phyloP scores from a whole-genome alignment of 2,329 filamentous ascomycete species.

The Fragosphaeria purpurea region DNA sequence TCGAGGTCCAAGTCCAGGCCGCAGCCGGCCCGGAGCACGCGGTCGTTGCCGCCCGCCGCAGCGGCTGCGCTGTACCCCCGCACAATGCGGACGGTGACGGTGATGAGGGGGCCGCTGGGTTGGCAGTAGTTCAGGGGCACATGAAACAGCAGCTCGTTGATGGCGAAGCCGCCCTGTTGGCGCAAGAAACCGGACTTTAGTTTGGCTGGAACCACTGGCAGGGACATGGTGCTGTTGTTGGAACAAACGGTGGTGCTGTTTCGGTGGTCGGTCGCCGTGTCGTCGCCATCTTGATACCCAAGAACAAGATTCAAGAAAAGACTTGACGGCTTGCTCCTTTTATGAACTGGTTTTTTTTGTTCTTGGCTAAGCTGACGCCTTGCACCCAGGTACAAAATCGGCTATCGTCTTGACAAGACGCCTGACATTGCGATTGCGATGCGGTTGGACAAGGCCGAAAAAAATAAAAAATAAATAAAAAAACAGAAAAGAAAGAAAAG shows the following conservation, averaged over 20 bases:
- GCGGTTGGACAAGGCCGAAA: conserved; percentile 33
- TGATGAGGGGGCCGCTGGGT: neutral
- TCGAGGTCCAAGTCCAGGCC: too few relatives aligned
- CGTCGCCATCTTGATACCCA: conserved; percentile 51
- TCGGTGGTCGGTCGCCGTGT: neutral
- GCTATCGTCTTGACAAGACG: too few relatives aligned
- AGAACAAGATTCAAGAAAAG: conserved; percentile 12
- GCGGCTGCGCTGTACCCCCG: neutral
- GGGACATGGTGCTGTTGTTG: neutral
- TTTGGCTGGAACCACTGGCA: neutral
- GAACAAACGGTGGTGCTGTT: neutral
- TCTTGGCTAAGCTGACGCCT: too few relatives aligned
- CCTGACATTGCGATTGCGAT: conserved; percentile 38
- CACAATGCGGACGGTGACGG: neutral
- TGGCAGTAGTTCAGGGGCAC: conserved; percentile 9
- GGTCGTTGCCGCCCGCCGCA: neutral
- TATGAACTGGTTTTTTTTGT: too few relatives aligned
- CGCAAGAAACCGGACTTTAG: neutral
- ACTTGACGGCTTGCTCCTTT: too few relatives aligned
- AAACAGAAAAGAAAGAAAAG: neutral
- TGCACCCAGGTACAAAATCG: too few relatives aligned
- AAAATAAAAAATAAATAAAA: neutral
- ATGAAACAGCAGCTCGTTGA: conserved; percentile 2
- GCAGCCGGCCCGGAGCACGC: neutral
- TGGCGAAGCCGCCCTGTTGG: neutral